phyloP scores from a whole-genome alignment of 257 asterid genomes.

The Lavandula angustifolia region DNA sequence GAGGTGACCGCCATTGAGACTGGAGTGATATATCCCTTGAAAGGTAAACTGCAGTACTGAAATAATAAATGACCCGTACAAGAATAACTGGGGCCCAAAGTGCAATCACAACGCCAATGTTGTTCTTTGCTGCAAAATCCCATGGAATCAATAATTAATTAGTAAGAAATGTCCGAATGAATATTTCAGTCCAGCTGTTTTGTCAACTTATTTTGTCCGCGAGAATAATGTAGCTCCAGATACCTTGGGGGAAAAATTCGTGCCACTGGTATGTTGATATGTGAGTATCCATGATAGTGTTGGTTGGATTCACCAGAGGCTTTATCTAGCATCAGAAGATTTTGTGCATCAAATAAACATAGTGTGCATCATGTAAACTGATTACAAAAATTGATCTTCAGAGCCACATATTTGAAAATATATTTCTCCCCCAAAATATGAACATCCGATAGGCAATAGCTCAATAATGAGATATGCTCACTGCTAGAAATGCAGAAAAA shows the following conservation, averaged over 20 bases:
- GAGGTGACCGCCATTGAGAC: not conserved
- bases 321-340: slow-evolving; percentile 56
- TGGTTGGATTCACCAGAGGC: slow-evolving; percentile 82
- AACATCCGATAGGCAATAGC: too few relatives aligned
- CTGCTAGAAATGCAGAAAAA: too few relatives aligned
- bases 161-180: too few relatives aligned
- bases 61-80: slow-evolving; percentile 40
- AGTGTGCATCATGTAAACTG: too few relatives aligned
- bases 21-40: too few relatives aligned
- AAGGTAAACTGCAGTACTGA: too few relatives aligned
- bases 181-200: too few relatives aligned
- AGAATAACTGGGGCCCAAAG: slow-evolving; percentile 79
- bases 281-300: slow-evolving; percentile 68
- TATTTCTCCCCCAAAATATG: too few relatives aligned
- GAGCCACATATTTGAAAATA: too few relatives aligned
- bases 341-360: slow-evolving; percentile 7
- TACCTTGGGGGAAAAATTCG: slow-evolving; percentile 90
- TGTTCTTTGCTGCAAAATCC: slow-evolving; percentile 64
- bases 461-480: too few relatives aligned
- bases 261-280: slow-evolving; percentile 75
- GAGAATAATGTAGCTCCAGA: not conserved
- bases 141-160: too few relatives aligned
- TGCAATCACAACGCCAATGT: slow-evolving; percentile 75
- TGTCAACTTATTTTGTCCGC: too few relatives aligned
- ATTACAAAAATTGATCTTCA: not conserved